Evolutionary conservation across 768 basidiomycete species (phyloP).

Genomic region (Termitomyces sp.): DNA sequence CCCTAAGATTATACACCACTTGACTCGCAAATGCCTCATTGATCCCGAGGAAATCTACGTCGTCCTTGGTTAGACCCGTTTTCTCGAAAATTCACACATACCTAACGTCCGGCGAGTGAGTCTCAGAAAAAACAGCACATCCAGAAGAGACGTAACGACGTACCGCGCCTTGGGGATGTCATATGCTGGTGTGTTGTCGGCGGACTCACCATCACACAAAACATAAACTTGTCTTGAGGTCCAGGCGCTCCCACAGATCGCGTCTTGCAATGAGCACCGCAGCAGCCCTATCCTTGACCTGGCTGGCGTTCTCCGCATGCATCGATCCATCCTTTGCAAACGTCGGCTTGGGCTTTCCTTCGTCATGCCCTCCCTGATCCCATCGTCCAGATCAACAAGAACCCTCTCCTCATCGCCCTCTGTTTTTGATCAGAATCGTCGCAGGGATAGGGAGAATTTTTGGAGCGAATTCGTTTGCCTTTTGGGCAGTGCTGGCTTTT

Average conservation of each 20-base stretch:
- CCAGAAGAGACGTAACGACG: not conserved
- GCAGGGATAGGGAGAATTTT: slow-evolving; percentile 84
- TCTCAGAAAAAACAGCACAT: too few relatives aligned
- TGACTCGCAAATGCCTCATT: slow-evolving; percentile 90
- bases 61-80: slow-evolving; percentile 59
- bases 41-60: slow-evolving; percentile 90
- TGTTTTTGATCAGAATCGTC: slow-evolving; percentile 49
- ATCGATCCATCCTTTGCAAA: slow-evolving; percentile 75
- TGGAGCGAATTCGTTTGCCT: slow-evolving; percentile 74
- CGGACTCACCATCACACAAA: slow-evolving; percentile 89
- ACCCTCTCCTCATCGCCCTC: slow-evolving; percentile 66
- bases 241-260: slow-evolving; percentile 74
- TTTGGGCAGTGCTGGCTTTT: slow-evolving; percentile 80
- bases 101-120: too few relatives aligned
- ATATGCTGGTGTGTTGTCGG: too few relatives aligned
- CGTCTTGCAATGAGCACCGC: slow-evolving; percentile 84
- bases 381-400: slow-evolving; percentile 79
- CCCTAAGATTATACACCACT: slow-evolving; percentile 69
- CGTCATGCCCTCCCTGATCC: slow-evolving; percentile 85
- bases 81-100: slow-evolving; percentile 45
- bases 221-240: slow-evolving; percentile 85
- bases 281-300: slow-evolving; percentile 90
- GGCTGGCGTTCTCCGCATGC: slow-evolving; percentile 83
- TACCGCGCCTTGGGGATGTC: slow-evolving; percentile 69
- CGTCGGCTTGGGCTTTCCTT: slow-evolving; percentile 85